Conservation (phyloP, 805 yeast genomes). For the Yamadazyma takamatsuzukensis region DNA sequence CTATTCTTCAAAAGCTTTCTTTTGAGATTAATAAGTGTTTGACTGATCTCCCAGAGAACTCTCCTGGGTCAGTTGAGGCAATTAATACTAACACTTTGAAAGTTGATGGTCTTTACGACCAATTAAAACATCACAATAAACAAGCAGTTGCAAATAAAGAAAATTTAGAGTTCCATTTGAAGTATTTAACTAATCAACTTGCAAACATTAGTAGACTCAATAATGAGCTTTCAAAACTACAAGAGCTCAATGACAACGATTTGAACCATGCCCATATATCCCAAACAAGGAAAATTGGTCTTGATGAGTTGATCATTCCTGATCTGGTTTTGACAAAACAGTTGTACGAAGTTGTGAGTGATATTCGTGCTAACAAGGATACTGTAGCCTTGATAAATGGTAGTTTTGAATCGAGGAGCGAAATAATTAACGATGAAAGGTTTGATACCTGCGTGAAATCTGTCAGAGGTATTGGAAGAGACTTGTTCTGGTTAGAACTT, state of each 20-base stretch:
- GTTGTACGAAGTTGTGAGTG: constrained; percentile 58
- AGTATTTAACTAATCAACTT: constrained; percentile 25
- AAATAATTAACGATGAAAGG: constrained; percentile 29
- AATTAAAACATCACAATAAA: constrained; percentile 29
- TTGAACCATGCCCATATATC: constrained; percentile 15
- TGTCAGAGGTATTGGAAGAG: constrained; percentile 36
- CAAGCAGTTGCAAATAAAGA: constrained; percentile 35
- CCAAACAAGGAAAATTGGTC: constrained; percentile 11
- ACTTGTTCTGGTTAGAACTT: constrained; percentile 39
- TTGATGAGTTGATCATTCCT: constrained; percentile 37
- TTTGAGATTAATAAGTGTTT: constrained; percentile 8
- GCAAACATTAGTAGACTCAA: constrained; percentile 20
- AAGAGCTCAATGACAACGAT: constrained; percentile 20
- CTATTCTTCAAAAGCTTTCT: neutral
- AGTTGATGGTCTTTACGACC: constrained; percentile 25
- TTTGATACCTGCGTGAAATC: constrained; percentile 33
- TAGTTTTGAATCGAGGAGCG: constrained; percentile 34
- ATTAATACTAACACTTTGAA: constrained; percentile 17
- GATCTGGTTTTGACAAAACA: constrained; percentile 50
- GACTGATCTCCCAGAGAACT: constrained; percentile 13
- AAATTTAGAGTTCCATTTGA: constrained; percentile 27
- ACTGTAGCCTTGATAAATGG: constrained; percentile 55
- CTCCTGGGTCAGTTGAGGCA: constrained; percentile 14
- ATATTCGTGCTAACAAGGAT: constrained; percentile 70
- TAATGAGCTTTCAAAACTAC: constrained; percentile 20